These are phyloP conservation scores for Skeletonema grethae DNA, from an alignment of 108 stramenopile species.

Conservation along the genomic window DNA sequence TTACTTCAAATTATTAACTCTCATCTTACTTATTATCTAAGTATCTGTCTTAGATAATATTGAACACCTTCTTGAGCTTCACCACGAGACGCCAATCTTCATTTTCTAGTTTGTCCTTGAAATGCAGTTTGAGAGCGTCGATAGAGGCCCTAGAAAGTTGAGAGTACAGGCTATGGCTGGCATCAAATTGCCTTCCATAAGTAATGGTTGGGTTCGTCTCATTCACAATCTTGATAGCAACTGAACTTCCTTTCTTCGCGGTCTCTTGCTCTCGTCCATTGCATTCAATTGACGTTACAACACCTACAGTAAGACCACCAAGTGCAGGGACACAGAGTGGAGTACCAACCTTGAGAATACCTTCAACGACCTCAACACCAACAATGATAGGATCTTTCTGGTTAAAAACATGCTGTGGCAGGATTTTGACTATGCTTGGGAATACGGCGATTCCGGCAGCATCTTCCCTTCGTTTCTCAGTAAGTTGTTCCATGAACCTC, in stretches of 20 bases:
- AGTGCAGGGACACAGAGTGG: conserved; percentile 94
- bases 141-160: conserved; percentile 94
- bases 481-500: conserved; percentile 86
- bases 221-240: conserved; percentile 94
- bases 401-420: conserved; percentile 97
- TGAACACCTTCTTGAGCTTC: conserved; percentile 95
- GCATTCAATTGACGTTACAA: conserved; percentile 94
- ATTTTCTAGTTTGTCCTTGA: conserved; percentile 96
- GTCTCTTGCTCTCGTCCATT: conserved; percentile 92
- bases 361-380: conserved; percentile 94
- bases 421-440: conserved; percentile 92
- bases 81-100: conserved; percentile 96
- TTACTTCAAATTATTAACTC: not conserved
- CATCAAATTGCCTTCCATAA: conserved; percentile 98
- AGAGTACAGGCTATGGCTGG: conserved; percentile 89
- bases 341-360: conserved; percentile 97
- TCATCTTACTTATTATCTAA: not conserved
- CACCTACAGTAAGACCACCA: conserved; percentile 90
- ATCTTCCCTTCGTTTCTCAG: conserved; percentile 79
- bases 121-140: conserved; percentile 97
- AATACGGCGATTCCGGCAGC: conserved; percentile 87
- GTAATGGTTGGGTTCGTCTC: conserved; percentile 94
- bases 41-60: conserved; percentile 8
- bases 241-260: conserved; percentile 87
- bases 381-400: conserved; percentile 99